A percentile compares a stretch with the other conserved stretches of the same genome.
phyloP scores from a whole-genome alignment of 352 stramenopile genomes.

The Phytophthora megakarya region DNA sequence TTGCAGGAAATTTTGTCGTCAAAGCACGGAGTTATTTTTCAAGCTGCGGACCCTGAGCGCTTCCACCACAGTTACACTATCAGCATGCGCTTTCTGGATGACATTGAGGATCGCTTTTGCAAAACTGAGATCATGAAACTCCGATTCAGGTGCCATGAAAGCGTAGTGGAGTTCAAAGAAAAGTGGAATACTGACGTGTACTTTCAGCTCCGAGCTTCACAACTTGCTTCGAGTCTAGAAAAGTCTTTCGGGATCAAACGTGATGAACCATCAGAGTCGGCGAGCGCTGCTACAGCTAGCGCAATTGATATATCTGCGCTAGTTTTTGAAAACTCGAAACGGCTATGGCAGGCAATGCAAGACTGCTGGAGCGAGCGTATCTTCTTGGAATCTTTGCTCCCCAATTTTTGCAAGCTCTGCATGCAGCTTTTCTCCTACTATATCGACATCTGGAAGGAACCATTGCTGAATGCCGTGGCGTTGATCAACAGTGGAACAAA shows the following conservation, averaged over 20 bases:
- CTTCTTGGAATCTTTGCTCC: constrained; percentile 60
- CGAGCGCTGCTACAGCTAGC: neutral
- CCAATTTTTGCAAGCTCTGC: constrained; percentile 72
- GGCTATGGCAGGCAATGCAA: constrained; percentile 51
- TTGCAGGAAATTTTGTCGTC: constrained; percentile 64
- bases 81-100: constrained; percentile 70
- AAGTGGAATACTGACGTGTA: constrained; percentile 91
- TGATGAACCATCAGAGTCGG: constrained; percentile 26
- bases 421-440: constrained; percentile 75
- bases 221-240: constrained; percentile 58
- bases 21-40: constrained; percentile 85
- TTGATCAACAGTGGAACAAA: constrained; percentile 54
- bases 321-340: constrained; percentile 57
- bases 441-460: constrained; percentile 56
- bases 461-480: constrained; percentile 48
- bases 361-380: constrained; percentile 66
- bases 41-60: constrained; percentile 71
- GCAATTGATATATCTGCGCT: constrained; percentile 17
- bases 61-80: constrained; percentile 86
- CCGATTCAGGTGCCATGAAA: constrained; percentile 75
- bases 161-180: constrained; percentile 80
- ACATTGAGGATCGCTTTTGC: constrained; percentile 64
- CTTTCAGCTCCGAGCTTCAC: constrained; percentile 74
- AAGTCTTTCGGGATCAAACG: constrained; percentile 49
- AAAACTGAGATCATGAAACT: constrained; percentile 57